Percentiles rank a stretch among this genome's conserved stretches.
Conservation (phyloP, 352 stramenopile species). For the Nothophytophthora sp. region DNA sequence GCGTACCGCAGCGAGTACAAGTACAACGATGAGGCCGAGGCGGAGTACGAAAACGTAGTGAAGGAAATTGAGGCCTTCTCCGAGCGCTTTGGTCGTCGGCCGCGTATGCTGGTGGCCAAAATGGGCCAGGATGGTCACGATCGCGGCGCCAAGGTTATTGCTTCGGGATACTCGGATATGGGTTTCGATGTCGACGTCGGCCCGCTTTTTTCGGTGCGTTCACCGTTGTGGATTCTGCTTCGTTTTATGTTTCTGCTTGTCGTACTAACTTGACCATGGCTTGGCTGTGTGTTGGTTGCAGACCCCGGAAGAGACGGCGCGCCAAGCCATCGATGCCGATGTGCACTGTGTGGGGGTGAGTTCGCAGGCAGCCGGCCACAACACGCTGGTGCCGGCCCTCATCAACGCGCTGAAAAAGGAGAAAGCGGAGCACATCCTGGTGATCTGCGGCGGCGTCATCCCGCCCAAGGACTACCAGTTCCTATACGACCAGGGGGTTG, state of each 20-base stretch:
- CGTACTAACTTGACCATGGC: not conserved
- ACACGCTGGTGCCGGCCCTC: slow-evolving; percentile 93
- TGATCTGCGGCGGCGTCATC: slow-evolving; percentile 97
- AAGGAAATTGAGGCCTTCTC: slow-evolving; percentile 93
- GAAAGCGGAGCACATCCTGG: slow-evolving; percentile 92
- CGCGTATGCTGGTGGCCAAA: slow-evolving; percentile 96
- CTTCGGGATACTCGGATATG: slow-evolving; percentile 95
- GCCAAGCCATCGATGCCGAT: slow-evolving; percentile 94
- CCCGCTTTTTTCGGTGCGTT: slow-evolving; percentile 91
- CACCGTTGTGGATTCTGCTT: not conserved
- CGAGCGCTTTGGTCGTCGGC: slow-evolving; percentile 89
- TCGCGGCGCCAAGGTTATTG: slow-evolving; percentile 97
- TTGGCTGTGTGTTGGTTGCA: slow-evolving; percentile 9
- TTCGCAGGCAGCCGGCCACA: slow-evolving; percentile 95
- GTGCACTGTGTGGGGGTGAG: slow-evolving; percentile 93
- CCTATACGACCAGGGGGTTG: slow-evolving; percentile 91
- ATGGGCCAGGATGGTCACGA: slow-evolving; percentile 98
- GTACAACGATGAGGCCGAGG: slow-evolving; percentile 60
- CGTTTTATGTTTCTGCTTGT: not conserved
- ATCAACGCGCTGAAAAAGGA: slow-evolving; percentile 92
- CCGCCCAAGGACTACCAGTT: slow-evolving; percentile 96
- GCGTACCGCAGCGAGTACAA: slow-evolving; percentile 59
- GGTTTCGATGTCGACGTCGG: slow-evolving; percentile 98
- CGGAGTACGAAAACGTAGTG: slow-evolving; percentile 91
- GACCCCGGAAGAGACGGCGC: slow-evolving; percentile 58